phyloP scores from a whole-genome alignment of 331 rosid species.

The Spiraea crenata region DNA sequence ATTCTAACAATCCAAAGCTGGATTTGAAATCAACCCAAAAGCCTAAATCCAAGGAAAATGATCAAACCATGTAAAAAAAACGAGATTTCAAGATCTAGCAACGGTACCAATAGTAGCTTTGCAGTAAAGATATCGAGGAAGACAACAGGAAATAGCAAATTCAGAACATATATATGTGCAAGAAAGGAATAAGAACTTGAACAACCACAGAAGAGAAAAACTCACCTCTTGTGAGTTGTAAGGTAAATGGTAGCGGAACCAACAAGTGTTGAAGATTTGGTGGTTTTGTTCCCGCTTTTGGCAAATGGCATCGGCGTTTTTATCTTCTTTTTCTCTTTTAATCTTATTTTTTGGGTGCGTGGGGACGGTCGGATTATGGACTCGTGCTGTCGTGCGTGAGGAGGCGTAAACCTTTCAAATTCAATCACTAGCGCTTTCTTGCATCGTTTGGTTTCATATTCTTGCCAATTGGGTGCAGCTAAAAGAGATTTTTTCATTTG shows the following conservation, averaged over 20 bases:
- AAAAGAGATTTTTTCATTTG: too few relatives aligned
- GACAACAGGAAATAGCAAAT: background rate
- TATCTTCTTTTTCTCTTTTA: too few relatives aligned
- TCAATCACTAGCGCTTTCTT: too few relatives aligned
- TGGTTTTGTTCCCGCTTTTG: background rate
- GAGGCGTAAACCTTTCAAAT: too few relatives aligned
- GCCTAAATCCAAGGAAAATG: background rate
- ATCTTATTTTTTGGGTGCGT: too few relatives aligned
- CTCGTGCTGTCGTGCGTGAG: too few relatives aligned
- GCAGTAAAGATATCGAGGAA: conserved; percentile 2
- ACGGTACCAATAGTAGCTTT: conserved; percentile 17
- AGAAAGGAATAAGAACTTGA: background rate
- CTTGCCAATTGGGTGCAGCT: too few relatives aligned
- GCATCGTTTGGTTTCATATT: too few relatives aligned
- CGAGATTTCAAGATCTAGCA: conserved; percentile 25
- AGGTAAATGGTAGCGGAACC: background rate
- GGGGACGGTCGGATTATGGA: too few relatives aligned
- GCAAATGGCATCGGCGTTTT: background rate
- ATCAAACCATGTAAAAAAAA: background rate
- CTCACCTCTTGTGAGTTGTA: background rate
- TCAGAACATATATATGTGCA: background rate
- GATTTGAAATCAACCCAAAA: conserved; percentile 13
- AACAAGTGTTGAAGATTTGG: background rate
- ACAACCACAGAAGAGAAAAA: too few relatives aligned
- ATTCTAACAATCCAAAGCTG: conserved; percentile 16